Evolutionary conservation across 768 basidiomycete genomes (phyloP), one percentile per base, ranked within the genome.

Genomic region (Peribolospora baueri): DNA sequence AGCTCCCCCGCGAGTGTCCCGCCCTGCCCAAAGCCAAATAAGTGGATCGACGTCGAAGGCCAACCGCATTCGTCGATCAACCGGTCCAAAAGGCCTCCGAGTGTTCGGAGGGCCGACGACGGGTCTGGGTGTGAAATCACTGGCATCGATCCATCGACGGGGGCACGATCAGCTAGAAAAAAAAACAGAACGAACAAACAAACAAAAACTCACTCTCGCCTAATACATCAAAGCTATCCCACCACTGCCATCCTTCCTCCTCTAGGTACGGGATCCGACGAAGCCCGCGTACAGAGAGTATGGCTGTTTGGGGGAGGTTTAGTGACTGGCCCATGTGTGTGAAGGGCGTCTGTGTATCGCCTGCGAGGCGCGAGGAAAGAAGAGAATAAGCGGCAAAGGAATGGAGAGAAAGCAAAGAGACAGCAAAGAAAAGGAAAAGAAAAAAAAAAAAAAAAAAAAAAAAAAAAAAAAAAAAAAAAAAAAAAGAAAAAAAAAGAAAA

Each of bases 1-100:
- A 76, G 71, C 66, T 93, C 86, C 2, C 71, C 73, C 1, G 78
- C 83, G 42, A 86, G 75, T 14, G 73, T 79, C 0, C 84, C 88
- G 0, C 87, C 87, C 65, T 93, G 87, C 0, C 75, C 82, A 59
- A 84, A 93, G 3, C 87, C 87, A 55, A 90, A 82, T 49, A 87
- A 63, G 64, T 93, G 87, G 46, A 93, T 80, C n/a, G 74, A 71
- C 7, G 74, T 56, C 0, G 72, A 61, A 5, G 77, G 70, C 87
- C 86, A 93, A 1, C 67, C 59, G 61, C 79, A 82, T 46, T 75
- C 74, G 4, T 66, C 60, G 13, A 70, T 70, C 52, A 90, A 75
- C 61, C 83, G 72, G 3, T 70, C 65, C 53, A 84, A 56, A 50
- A 79, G 67, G 36, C 68, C 69, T 9, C 63, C 64, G 42, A 88